Conservation (phyloP, 805 yeast genomes). For the Suhomyces kilbournensis region DNA sequence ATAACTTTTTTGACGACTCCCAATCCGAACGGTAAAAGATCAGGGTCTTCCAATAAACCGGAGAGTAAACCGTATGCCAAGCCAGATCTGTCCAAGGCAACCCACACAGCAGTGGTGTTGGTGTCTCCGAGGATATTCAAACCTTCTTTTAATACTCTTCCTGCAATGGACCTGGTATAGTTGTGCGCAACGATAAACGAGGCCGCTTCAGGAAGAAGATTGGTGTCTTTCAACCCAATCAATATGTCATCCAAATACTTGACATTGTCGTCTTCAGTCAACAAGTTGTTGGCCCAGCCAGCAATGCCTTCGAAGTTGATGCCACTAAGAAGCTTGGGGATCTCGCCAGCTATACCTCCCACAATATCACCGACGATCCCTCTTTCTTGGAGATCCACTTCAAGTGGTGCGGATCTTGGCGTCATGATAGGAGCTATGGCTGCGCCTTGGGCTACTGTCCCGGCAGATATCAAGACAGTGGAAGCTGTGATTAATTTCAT, state of each 20-base stretch:
- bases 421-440: conserved; percentile 7
- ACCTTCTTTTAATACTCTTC: conserved; percentile 14
- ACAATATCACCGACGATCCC: background rate
- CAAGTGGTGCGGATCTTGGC: conserved; percentile 8
- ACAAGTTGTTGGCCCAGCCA: conserved; percentile 25
- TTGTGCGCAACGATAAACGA: conserved; percentile 22
- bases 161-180: conserved; percentile 17
- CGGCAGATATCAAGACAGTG: conserved; percentile 2
- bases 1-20: conserved; percentile 18
- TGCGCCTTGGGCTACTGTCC: conserved; percentile 3
- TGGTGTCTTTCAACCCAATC: conserved; percentile 19
- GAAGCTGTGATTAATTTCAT: conserved; percentile 9
- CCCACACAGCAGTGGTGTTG: conserved; percentile 25
- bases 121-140: conserved; percentile 12
- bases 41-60: conserved; percentile 18
- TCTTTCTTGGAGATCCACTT: conserved; percentile 8
- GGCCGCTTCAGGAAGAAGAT: conserved; percentile 24
- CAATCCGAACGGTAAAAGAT: conserved; percentile 23
- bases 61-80: conserved; percentile 27
- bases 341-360: conserved; percentile 14
- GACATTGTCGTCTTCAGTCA: conserved; percentile 18
- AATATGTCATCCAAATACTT: conserved; percentile 23
- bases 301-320: conserved; percentile 25
- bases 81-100: conserved; percentile 29
- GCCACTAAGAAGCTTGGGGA: conserved; percentile 10